phyloP scores from a whole-genome alignment of 1,284 basidiomycete species.

The Anthracocystis panici-leucophaei region DNA sequence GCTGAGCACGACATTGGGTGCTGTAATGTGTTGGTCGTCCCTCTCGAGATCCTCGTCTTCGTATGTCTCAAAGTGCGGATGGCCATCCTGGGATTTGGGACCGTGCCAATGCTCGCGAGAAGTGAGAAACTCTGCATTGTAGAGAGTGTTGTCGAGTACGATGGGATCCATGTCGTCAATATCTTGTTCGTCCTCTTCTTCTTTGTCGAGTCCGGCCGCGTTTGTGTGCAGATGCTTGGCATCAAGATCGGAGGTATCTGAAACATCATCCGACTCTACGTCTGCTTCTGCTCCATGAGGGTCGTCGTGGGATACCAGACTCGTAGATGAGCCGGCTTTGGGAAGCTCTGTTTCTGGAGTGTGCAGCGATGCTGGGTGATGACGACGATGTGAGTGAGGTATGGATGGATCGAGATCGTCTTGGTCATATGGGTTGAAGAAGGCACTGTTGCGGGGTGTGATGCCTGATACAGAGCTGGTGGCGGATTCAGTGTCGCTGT shows the following conservation, averaged over 20 bases:
- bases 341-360: slow-evolving; percentile 7
- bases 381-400: slow-evolving; percentile 18
- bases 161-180: slow-evolving; percentile 48
- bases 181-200: slow-evolving; percentile 38
- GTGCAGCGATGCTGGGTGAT: slow-evolving; percentile 18
- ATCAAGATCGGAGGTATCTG: slow-evolving; percentile 20
- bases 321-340: slow-evolving; percentile 14
- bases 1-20: slow-evolving; percentile 47
- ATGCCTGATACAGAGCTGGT: slow-evolving; percentile 44
- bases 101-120: slow-evolving; percentile 56
- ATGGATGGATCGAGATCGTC: slow-evolving; percentile 26
- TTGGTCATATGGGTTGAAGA: slow-evolving; percentile 32
- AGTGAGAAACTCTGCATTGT: slow-evolving; percentile 61
- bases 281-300: slow-evolving; percentile 32
- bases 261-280: slow-evolving; percentile 37
- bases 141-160: slow-evolving; percentile 62
- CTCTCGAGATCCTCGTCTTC: slow-evolving; percentile 38
- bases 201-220: slow-evolving; percentile 16
- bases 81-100: slow-evolving; percentile 29
- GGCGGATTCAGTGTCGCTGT: slow-evolving; percentile 50
- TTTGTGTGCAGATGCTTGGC: slow-evolving; percentile 2
- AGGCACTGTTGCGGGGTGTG: slow-evolving; percentile 55
- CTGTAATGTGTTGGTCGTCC: slow-evolving; percentile 48
- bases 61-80: slow-evolving; percentile 48
- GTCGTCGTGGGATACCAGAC: slow-evolving; percentile 23